phyloP scores from a whole-genome alignment of 495 filamentous ascomycete species.

The Durotheca rogersii region DNA sequence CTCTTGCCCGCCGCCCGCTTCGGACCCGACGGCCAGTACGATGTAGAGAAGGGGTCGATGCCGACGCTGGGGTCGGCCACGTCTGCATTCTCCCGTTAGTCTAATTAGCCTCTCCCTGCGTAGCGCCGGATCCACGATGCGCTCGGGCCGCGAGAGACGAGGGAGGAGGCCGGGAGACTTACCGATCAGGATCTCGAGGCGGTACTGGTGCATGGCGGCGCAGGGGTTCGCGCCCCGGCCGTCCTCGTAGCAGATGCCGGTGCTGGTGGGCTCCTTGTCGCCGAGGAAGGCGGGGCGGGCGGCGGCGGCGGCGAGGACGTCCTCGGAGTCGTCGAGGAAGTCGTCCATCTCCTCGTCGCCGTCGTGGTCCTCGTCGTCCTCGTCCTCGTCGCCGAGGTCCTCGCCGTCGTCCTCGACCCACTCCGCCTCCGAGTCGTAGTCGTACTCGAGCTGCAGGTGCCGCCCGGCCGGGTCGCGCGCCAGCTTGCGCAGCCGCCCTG shows the following conservation, averaged over 20 bases:
- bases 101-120: no score
- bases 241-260: constrained; percentile 81
- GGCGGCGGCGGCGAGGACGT: constrained; percentile 33
- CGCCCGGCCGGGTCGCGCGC: constrained; percentile 70
- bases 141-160: no score
- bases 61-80: constrained; percentile 43
- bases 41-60: constrained; percentile 83
- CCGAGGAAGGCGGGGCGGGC: constrained; percentile 47
- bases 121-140: no score
- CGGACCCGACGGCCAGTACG: constrained; percentile 68
- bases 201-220: constrained; percentile 54
- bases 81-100: constrained; percentile 34
- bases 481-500: constrained; percentile 51
- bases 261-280: constrained; percentile 73
- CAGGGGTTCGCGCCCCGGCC: constrained; percentile 41
- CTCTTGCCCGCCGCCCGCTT: constrained; percentile 23
- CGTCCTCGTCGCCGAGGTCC: constrained; percentile 72
- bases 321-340: constrained; percentile 73
- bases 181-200: constrained; percentile 74
- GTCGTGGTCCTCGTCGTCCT: constrained; percentile 69
- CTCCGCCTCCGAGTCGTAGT: constrained; percentile 95
- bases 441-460: constrained; percentile 77
- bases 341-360: constrained; percentile 68
- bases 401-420: constrained; percentile 86
- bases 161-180: no score